phyloP scores from a whole-genome alignment of 2,329 filamentous ascomycete genomes.

The Pseudogymnoascus sp. region DNA sequence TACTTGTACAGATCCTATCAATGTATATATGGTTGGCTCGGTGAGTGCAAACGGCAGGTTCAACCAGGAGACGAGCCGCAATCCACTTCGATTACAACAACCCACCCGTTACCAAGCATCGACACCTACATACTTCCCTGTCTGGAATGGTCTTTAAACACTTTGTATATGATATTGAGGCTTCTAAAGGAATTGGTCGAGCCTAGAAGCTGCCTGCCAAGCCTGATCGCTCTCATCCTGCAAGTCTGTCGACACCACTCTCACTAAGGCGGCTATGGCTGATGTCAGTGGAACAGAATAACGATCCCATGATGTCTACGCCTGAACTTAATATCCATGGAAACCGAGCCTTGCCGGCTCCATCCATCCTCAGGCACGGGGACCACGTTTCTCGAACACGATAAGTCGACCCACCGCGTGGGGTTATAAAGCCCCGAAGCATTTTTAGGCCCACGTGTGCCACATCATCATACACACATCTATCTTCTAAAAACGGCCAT shows the following conservation, averaged over 20 bases:
- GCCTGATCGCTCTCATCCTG: neutral
- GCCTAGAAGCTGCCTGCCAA: neutral
- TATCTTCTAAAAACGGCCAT: neutral
- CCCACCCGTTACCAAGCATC: neutral
- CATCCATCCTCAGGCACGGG: neutral
- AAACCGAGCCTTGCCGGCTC: neutral
- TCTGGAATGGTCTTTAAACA: too few species aligned
- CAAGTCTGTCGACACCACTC: neutral
- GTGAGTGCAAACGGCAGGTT: neutral
- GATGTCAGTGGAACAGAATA: neutral
- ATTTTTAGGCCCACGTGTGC: neutral
- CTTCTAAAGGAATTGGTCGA: neutral
- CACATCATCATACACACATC: too few species aligned
- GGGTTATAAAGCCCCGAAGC: neutral
- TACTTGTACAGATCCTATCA: neutral
- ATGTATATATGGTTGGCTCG: too few species aligned
- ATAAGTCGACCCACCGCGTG: neutral
- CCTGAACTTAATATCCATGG: neutral
- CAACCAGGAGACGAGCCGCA: neutral
- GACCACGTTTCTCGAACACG: neutral
- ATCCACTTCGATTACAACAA: neutral
- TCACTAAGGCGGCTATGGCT: neutral
- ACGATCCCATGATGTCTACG: neutral
- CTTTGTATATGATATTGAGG: neutral
- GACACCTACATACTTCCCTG: neutral